Base-by-base conservation (phyloP, 1,139 yeast species). In the Suhomyces bribrorum region DNA sequence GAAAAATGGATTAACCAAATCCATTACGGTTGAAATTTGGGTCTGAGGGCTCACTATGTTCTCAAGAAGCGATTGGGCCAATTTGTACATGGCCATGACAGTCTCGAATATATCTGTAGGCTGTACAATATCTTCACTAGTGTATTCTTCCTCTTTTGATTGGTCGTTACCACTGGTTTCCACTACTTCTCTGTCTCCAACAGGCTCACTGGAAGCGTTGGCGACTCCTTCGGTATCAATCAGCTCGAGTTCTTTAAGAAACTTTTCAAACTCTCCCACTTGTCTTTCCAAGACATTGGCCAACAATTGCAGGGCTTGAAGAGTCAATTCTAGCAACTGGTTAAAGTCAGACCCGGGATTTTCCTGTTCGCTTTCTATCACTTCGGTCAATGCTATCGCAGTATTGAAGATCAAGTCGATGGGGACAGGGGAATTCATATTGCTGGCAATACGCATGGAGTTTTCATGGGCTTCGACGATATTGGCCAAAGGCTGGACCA, bases 301-400 rank as follows among this genome's bases (percentile, higher is more conserved):
- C 23, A 59, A 55, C 23, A 57, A 40, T 5, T 40, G 43, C 29
- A 46, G 53, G 3, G 61, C 55, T 34, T 50, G 52, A 8, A 26
- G 17, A 11, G 56, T 59, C 6, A 57, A 35, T 4, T 49, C 49
- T 15, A 54, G 31, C n/a, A 57, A 37, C 7, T 47, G 31, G n/a
- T 33, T 40, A 32, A 57, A 50, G 13, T 41, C 34, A 3, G 42
- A 30, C 2, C 29, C 41, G 2, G 36, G 41, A 6, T 53, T 51
- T 5, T 53, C 55, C 17, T 59, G 63, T 3, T 52, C 56, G 6
- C 53, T 59, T 38, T 77, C 83, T 27, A 77, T 53, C 11, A 64
- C 63, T 43, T 77, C 81, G 7, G 69, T 67, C 44, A 73, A 73
- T 2, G 72, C 77, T 33, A 75, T 52, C 0, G 72, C 78, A 14